These are phyloP conservation scores for Xylaria sp. DNA, from an alignment of 2,329 filamentous ascomycete species.

Conservation along the genomic window DNA sequence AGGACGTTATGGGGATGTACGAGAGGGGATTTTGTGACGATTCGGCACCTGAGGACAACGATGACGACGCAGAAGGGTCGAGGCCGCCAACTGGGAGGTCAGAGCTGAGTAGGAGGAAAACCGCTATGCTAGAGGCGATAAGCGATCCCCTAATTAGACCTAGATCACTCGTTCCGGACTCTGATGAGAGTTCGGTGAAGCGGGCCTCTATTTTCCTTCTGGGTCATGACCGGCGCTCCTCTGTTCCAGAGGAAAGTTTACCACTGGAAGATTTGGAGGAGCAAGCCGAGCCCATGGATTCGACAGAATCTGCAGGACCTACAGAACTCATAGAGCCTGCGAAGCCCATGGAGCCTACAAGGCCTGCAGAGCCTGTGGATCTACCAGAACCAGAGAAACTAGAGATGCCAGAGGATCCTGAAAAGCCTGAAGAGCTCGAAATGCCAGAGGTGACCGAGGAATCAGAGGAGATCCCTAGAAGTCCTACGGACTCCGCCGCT, in stretches of 20 bases:
- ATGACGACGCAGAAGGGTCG: conserved; percentile 41
- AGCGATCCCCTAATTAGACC: conserved; percentile 40
- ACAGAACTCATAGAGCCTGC: conserved; percentile 2
- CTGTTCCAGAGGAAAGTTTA: conserved; percentile 38
- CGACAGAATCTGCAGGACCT: too few species aligned
- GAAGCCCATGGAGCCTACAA: conserved; percentile 4
- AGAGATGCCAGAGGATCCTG: not conserved
- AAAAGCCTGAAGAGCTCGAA: not conserved
- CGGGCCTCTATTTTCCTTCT: conserved; percentile 47
- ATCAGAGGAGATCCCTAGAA: not conserved
- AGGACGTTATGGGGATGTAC: conserved; percentile 73
- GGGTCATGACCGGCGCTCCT: conserved; percentile 38
- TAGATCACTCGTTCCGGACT: conserved; percentile 18
- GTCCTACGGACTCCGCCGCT: not conserved
- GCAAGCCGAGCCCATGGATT: conserved; percentile 18
- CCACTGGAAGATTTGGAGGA: conserved; percentile 37
- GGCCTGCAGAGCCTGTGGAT: not conserved
- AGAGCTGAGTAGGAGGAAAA: conserved; percentile 42
- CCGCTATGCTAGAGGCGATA: conserved; percentile 46
- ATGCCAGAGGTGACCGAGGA: not conserved
- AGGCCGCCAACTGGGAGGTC: conserved; percentile 44
- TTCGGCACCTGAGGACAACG: conserved; percentile 48
- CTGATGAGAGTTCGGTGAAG: conserved; percentile 22
- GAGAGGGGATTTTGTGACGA: conserved; percentile 63
- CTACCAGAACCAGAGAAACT: not conserved